Evolutionary conservation across 495 filamentous ascomycete species (phyloP), one percentile per base, ranked within the genome.

Genomic region (Thermothielavioides terrestris): DNA sequence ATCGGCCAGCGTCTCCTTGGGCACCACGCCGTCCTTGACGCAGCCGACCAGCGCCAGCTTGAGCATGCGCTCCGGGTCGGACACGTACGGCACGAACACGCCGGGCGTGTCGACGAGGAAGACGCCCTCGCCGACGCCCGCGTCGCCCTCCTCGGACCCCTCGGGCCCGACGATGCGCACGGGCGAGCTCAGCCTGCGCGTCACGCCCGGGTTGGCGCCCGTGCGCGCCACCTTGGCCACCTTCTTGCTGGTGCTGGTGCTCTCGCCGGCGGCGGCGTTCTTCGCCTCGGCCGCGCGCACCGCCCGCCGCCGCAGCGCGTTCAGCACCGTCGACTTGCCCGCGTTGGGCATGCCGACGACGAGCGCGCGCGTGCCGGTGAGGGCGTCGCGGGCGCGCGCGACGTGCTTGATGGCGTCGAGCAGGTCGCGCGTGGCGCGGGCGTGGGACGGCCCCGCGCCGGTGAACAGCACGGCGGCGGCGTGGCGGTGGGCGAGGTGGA

Each of bases 281-380:
- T n/a, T 83, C 80, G 15, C 74, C 66, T 6, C 84, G 80, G n/a
- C 73, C 67, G n/a, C 14, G 4, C 49, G 85, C 71, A 37, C 89
- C 86, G 15, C 72, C n/a, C n/a, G 67, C 18, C 72, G 76, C 9
- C 94, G 84, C 32, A 98, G 74, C 23, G 84, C 76, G 65, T 98
- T 98, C 21, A 98, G 80, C 12, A 98, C 73, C 1, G 91, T 88
- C 20, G 87, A 94, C 67, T 98, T 89, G 1, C 85, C 92, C 0
- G 92, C 86, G 66, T 98, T 98, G 6, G 92, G 92, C 91, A 98
- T 96, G 23, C 92, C 92, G 15, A 96, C 89, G 1, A 97, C 79
- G 63, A 98, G 75, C 46, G 88, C 77, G 22, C 89, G 81, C 45
- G 85, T 78, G 2, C 89, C 88, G 6, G 66, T 64, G 5, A 75